phyloP scores from a whole-genome alignment of 768 basidiomycete species.

The Candolleomyces aberdarensis region DNA sequence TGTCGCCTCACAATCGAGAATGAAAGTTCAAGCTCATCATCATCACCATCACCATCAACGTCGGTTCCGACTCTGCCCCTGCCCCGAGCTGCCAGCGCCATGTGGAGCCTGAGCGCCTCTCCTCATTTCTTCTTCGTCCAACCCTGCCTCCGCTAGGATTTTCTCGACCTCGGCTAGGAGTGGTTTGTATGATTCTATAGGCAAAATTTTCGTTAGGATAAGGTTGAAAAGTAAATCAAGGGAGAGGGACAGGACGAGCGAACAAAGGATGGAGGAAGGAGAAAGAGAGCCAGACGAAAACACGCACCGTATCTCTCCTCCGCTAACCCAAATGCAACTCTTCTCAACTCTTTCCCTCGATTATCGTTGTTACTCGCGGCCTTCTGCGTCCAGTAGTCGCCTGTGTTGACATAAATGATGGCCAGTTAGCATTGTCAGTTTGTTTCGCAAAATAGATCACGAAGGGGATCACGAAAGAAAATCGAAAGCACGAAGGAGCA shows the following conservation, averaged over 20 bases:
- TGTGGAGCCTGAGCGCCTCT: conserved; percentile 33
- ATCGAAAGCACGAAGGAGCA: too few relatives aligned
- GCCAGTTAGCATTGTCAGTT: too few relatives aligned
- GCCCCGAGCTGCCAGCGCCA: conserved; percentile 28
- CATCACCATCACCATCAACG: too few relatives aligned
- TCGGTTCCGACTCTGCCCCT: too few relatives aligned
- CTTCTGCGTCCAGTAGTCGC: conserved; percentile 78
- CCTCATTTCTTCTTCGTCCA: conserved; percentile 81
- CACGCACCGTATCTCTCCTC: conserved; percentile 52
- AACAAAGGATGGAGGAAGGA: too few relatives aligned
- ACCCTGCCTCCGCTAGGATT: conserved; percentile 78
- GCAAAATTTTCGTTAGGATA: too few relatives aligned
- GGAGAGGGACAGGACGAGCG: too few relatives aligned
- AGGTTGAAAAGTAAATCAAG: too few relatives aligned
- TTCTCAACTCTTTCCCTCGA: conserved; percentile 73
- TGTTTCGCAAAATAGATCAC: background rate
- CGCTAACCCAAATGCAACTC: conserved; percentile 76
- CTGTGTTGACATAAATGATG: conserved; percentile 27
- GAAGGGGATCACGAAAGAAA: background rate
- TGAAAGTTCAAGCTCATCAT: too few relatives aligned
- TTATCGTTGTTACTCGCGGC: conserved; percentile 50
- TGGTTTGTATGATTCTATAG: conserved; percentile 68
- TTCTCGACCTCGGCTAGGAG: conserved; percentile 78
- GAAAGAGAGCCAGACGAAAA: too few relatives aligned
- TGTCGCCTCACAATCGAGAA: too few relatives aligned